These are phyloP conservation scores for Aspergillus sp. DNA, from an alignment of 2,329 filamentous ascomycete genomes.

Conservation along the genomic window DNA sequence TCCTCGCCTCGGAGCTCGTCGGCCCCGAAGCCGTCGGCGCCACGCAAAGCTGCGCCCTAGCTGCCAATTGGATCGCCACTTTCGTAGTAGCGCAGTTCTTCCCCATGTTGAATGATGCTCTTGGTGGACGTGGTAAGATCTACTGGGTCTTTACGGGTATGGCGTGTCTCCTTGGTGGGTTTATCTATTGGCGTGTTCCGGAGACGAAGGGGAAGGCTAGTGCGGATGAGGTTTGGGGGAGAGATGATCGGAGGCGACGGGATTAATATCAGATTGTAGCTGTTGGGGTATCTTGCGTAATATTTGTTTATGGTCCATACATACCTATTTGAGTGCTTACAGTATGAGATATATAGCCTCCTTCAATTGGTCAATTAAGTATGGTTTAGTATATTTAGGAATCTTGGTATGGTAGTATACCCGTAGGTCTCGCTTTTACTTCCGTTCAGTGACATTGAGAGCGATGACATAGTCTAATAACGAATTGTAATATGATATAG, in stretches of 20 bases:
- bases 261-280: constrained; percentile 28
- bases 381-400: no score
- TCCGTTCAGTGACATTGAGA: no score
- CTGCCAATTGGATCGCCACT: constrained; percentile 84
- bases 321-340: no score
- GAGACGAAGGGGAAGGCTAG: constrained; percentile 86
- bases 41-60: constrained; percentile 84
- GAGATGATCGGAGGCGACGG: constrained; percentile 42
- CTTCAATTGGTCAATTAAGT: no score
- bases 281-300: background rate
- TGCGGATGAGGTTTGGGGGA: constrained; percentile 88
- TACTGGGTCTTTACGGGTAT: constrained; percentile 89
- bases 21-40: constrained; percentile 87
- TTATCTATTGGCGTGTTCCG: constrained; percentile 74
- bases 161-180: constrained; percentile 67
- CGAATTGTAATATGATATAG: no score
- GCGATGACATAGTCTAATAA: no score
- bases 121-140: constrained; percentile 78
- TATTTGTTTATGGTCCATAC: background rate
- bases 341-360: no score
- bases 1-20: constrained; percentile 87
- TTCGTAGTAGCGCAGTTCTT: constrained; percentile 96
- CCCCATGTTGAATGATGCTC: constrained; percentile 74
- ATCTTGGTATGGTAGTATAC: no score
- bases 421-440: no score